Percentiles rank a stretch among this genome's conserved stretches.
Conservation (phyloP, 441 rosid genomes). For the Biscutella laevigata region DNA sequence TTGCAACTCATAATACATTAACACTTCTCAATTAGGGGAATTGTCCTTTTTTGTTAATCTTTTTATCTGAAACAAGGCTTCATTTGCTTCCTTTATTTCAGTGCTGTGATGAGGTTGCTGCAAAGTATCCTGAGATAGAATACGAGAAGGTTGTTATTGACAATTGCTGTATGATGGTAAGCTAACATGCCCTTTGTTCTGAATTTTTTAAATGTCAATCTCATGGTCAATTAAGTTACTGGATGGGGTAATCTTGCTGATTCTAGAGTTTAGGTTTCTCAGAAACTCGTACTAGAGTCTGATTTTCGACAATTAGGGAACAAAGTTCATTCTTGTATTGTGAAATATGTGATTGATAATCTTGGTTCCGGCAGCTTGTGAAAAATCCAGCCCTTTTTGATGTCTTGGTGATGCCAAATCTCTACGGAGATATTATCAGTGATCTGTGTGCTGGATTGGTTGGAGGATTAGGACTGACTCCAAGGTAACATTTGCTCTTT, state of each 20-base stretch:
- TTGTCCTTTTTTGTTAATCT: not conserved
- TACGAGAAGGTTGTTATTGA: constrained; percentile 97
- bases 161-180: constrained; percentile 99
- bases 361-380: constrained; percentile 55
- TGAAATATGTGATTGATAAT: not conserved
- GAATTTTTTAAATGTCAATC: not conserved
- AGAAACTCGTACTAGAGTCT: not conserved
- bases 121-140: constrained; percentile 85
- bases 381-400: constrained; percentile 90
- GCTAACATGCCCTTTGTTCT: not conserved
- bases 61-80: constrained; percentile 4
- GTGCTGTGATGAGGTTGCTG: constrained; percentile 96
- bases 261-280: not conserved
- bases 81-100: constrained; percentile 26
- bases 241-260: not conserved
- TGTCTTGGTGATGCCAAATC: constrained; percentile 98
- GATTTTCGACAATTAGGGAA: not conserved
- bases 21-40: not conserved
- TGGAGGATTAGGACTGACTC: constrained; percentile 95
- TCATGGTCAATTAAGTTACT: not conserved
- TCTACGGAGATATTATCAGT: constrained; percentile 96
- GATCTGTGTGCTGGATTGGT: constrained; percentile 93
- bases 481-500: constrained; percentile 39
- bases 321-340: not conserved
- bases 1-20: constrained; percentile 22